These are phyloP conservation scores for Lodderomyces oxycetoniae DNA, from an alignment of 1,139 yeast species.

Conservation along the genomic window DNA sequence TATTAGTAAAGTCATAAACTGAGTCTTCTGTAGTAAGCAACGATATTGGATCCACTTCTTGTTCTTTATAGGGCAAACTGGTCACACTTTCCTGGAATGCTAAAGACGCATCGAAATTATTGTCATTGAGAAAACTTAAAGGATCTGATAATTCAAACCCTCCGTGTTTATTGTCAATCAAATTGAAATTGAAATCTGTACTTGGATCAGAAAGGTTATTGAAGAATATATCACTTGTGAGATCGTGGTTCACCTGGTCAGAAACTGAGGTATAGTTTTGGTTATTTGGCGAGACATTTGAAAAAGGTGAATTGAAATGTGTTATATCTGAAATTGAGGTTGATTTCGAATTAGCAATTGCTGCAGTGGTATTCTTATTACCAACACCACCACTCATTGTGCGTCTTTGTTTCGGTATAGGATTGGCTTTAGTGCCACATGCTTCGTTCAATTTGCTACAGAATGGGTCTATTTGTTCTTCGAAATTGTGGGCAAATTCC, in stretches of 20 bases:
- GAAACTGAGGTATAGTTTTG: constrained; percentile 2
- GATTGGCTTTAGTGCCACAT: constrained; percentile 74
- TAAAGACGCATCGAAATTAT: constrained; percentile 47
- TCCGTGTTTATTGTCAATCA: constrained; percentile 9
- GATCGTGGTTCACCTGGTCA: constrained; percentile 13
- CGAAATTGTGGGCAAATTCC: constrained; percentile 26
- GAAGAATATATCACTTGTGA: constrained; percentile 28
- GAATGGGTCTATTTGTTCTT: constrained; percentile 53
- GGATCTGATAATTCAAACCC: constrained; percentile 27
- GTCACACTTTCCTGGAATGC: constrained; percentile 33
- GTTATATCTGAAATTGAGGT: constrained; percentile 5
- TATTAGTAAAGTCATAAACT: constrained; percentile 42
- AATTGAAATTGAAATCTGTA: constrained; percentile 19
- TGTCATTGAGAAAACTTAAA: constrained; percentile 42
- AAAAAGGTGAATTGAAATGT: constrained; percentile 18
- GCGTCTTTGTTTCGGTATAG: constrained; percentile 52
- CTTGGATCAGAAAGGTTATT: constrained; percentile 1
- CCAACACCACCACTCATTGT: constrained; percentile 1
- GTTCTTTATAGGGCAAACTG: too few species aligned
- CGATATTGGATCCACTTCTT: constrained; percentile 31
- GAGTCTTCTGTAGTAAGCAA: constrained; percentile 58
- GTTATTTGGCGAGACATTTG: constrained; percentile 8
- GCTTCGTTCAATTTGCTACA: constrained; percentile 73
- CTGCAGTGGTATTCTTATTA: background rate
- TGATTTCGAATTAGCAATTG: constrained; percentile 6